A percentile compares a stretch with the other conserved stretches of the same genome.
Conservation (phyloP, 164 flowering plant species). For the Nelumbo lutea region DNA sequence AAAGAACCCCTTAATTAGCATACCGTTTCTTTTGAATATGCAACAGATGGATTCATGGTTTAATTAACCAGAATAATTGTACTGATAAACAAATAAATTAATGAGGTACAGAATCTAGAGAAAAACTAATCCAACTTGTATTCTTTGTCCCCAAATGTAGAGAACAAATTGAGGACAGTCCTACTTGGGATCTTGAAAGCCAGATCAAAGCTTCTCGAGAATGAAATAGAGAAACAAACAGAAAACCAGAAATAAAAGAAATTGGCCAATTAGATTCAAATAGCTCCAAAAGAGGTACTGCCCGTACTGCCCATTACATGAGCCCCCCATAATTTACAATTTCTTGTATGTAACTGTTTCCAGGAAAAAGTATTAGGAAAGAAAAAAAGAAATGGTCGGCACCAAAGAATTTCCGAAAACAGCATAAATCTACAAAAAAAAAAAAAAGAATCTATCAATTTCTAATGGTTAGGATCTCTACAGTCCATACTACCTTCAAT, state of each 20-base stretch:
- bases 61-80: too few species aligned
- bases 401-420: conserved; percentile 21
- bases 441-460: conserved; percentile 1
- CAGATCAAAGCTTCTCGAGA: too few species aligned
- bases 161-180: too few species aligned
- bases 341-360: background rate
- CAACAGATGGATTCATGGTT: too few species aligned
- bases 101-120: too few species aligned
- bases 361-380: background rate
- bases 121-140: too few species aligned
- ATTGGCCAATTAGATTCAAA: background rate
- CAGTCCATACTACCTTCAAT: conserved; percentile 3
- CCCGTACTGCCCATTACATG: background rate
- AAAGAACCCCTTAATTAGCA: too few species aligned
- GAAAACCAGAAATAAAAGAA: background rate
- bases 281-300: background rate
- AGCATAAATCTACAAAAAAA: conserved; percentile 9
- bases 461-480: conserved; percentile 13
- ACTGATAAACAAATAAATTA: too few species aligned
- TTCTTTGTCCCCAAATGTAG: too few species aligned
- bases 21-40: too few species aligned
- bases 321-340: background rate
- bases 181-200: too few species aligned
- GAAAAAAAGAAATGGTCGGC: conserved; percentile 26
- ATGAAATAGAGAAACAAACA: background rate